Evolutionary conservation across 352 stramenopile species (phyloP), one percentile per base, ranked within the genome.

Genomic region (Phytopythium litorale): DNA sequence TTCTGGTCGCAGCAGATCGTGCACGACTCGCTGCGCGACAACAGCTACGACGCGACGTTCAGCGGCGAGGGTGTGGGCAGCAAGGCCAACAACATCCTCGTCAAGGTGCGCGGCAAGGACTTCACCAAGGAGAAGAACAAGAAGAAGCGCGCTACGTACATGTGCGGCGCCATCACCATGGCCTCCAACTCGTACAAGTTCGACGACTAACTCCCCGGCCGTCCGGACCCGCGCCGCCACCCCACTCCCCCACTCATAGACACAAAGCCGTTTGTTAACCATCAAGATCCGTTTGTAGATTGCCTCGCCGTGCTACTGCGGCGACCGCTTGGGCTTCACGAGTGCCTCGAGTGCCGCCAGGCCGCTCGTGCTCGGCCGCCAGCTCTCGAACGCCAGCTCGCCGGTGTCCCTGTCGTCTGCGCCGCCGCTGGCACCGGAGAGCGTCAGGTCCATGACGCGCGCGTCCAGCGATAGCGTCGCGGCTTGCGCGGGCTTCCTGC

Each of bases 71-170:
- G 98, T 42, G 99, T 98, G 61, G 98, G 98, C 48, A 88, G 89
- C 60, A 99, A 98, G 74, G 97, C 98, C 35, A 98, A 95, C 75
- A 94, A 99, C 70, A 98, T 98, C 60, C 82, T 99, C 37, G 75
- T 99, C 57, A 96, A 98, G 64, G 97, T 99, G 52, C 88, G 97
- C 62, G 98, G 98, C 43, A 99, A 99, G 78, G 97, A 99, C 75
- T 99, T 99, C 72, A 97, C 96, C 52, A 96, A 99, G 63, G 98
- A 99, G 68, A 99, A 99, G 83, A 99, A 98, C 64, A 99, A 99
- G 80, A 97, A 98, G 76, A 99, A 99, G 87, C 87, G 97, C 58
- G 93, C 94, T 50, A 97, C 80, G 60, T 99, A 99, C 82, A 91
- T 96, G 74, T 97, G 95, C 52, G 96, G 96, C 45, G 70, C 81